phyloP scores from a whole-genome alignment of 805 yeast genomes.

The Saccharomycopsis babjevae region DNA sequence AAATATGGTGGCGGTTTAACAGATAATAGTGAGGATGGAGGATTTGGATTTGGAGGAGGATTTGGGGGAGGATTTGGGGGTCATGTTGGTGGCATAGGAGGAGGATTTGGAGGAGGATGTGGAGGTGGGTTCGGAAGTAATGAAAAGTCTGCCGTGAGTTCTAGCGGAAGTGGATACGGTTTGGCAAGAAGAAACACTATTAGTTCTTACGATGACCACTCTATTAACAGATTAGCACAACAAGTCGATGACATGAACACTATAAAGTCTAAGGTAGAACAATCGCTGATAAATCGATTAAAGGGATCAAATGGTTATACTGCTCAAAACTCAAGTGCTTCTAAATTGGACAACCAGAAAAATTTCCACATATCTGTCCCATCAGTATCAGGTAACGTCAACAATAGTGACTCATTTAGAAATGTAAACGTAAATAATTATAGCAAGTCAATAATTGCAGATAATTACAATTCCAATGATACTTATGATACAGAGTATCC shows the following conservation, averaged over 20 bases:
- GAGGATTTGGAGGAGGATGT: background rate
- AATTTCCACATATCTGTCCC: background rate
- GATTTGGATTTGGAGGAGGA: background rate
- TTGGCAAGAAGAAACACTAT: background rate
- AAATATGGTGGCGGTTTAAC: background rate
- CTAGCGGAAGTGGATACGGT: background rate
- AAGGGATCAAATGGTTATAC: background rate
- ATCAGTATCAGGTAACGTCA: background rate
- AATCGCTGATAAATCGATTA: background rate
- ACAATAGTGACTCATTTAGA: background rate
- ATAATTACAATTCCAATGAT: background rate
- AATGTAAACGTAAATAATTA: background rate
- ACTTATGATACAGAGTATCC: constrained; percentile 12
- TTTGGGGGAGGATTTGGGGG: background rate
- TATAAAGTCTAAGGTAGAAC: background rate
- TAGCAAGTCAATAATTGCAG: background rate
- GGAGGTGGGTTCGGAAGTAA: background rate
- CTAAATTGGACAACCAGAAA: background rate
- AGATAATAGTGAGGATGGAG: background rate
- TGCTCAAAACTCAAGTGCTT: background rate
- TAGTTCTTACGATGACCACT: background rate
- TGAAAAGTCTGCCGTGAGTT: background rate
- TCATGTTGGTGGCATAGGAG: background rate
- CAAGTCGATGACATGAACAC: background rate
- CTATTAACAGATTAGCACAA: background rate